A percentile compares a stretch with the other conserved stretches of the same genome.
These are phyloP conservation scores for Syncephalastrum racemosum DNA, from an alignment of 371 early-diverging fungal species.

Conservation along the genomic window DNA sequence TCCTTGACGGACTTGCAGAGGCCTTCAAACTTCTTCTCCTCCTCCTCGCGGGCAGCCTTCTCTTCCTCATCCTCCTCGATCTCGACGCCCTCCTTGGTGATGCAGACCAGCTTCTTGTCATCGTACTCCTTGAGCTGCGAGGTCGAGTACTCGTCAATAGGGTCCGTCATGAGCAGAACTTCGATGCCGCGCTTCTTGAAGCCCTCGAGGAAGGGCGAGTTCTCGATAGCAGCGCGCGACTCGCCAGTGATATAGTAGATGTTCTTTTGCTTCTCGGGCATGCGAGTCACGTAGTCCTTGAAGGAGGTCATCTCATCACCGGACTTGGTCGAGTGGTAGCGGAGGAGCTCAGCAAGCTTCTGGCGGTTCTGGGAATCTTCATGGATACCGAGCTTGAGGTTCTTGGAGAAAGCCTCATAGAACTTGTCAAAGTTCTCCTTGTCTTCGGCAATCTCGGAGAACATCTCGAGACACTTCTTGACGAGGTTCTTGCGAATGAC, in stretches of 20 bases:
- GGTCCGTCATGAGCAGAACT: constrained; percentile 96
- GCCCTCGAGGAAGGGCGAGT: constrained; percentile 97
- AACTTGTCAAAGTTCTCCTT: constrained; percentile 72
- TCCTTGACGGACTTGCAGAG: constrained; percentile 88
- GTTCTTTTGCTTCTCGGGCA: constrained; percentile 81
- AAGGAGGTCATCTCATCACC: constrained; percentile 64
- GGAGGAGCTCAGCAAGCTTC: constrained; percentile 73
- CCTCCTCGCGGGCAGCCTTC: constrained; percentile 89
- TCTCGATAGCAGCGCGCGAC: constrained; percentile 91
- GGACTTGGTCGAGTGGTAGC: constrained; percentile 73
- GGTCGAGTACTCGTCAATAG: constrained; percentile 95
- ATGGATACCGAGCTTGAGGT: constrained; percentile 79
- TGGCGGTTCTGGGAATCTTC: constrained; percentile 65
- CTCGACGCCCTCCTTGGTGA: constrained; percentile 99
- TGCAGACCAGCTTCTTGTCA: constrained; percentile 97
- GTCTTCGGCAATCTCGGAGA: constrained; percentile 68
- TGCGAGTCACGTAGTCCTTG: constrained; percentile 79
- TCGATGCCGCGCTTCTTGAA: constrained; percentile 97
- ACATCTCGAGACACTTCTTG: constrained; percentile 82
- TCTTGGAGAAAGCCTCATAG: constrained; percentile 70
- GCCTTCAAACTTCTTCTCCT: constrained; percentile 78
- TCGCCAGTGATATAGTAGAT: constrained; percentile 99
- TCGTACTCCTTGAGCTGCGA: constrained; percentile 98
- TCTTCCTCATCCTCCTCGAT: constrained; percentile 97
- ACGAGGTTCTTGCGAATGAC: constrained; percentile 79